Conservation (phyloP, 352 stramenopile genomes). For the Phytophthora capsici region DNA sequence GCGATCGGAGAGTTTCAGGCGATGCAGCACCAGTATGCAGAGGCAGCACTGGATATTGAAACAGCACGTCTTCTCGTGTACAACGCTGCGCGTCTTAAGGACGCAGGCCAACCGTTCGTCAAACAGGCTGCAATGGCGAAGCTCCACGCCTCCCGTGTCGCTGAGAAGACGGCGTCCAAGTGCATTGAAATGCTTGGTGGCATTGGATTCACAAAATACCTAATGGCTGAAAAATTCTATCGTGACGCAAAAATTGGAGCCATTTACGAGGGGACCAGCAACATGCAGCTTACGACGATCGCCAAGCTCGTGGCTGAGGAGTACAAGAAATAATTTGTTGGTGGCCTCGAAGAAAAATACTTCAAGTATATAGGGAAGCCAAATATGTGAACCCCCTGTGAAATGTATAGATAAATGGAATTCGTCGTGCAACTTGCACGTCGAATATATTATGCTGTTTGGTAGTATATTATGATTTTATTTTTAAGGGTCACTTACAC, state of each 20-base stretch:
- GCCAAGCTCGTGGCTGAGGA: constrained; percentile 91
- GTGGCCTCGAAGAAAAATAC: no score
- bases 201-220: constrained; percentile 95
- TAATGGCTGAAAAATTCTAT: constrained; percentile 97
- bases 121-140: constrained; percentile 98
- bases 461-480: no score
- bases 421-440: no score
- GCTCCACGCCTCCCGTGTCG: constrained; percentile 94
- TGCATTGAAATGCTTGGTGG: constrained; percentile 96
- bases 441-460: no score
- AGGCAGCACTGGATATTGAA: constrained; percentile 95
- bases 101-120: constrained; percentile 94
- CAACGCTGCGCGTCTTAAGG: constrained; percentile 95
- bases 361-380: no score
- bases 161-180: constrained; percentile 95
- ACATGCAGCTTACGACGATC: constrained; percentile 97
- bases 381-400: background rate
- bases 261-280: constrained; percentile 98
- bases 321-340: constrained; percentile 70
- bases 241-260: constrained; percentile 97
- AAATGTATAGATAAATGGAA: no score
- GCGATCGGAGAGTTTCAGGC: constrained; percentile 95
- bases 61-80: constrained; percentile 93
- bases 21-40: constrained; percentile 97
- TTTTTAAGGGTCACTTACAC: no score